These are phyloP conservation scores for Zoysia pacifica DNA, from an alignment of 176 grass and related monocot genomes.

Conservation along the genomic window DNA sequence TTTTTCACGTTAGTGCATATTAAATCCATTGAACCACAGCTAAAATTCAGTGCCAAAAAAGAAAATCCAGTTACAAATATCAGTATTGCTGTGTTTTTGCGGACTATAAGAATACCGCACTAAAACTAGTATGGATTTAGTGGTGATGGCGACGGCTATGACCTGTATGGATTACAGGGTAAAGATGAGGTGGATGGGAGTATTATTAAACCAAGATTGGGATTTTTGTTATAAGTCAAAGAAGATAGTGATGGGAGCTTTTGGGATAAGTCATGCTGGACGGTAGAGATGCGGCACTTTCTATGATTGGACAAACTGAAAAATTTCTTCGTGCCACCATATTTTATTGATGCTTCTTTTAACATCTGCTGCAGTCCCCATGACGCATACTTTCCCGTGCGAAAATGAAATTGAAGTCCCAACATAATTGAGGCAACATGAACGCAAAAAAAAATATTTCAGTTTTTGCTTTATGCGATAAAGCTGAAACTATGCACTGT, in stretches of 20 bases:
- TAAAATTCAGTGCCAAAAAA: not conserved
- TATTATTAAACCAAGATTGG: not conserved
- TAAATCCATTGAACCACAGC: not conserved
- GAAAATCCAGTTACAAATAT: not conserved
- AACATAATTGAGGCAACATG: not conserved
- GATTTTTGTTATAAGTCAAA: constrained; percentile 4
- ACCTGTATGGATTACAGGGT: not conserved
- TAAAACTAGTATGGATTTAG: not conserved
- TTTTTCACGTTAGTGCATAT: not conserved
- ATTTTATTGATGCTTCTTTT: not conserved
- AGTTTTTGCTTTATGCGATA: not conserved
- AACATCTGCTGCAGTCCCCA: not conserved
- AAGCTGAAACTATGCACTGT: not conserved
- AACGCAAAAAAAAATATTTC: not conserved
- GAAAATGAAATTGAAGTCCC: not conserved
- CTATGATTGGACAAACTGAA: not conserved
- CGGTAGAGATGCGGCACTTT: not conserved
- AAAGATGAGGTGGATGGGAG: not conserved
- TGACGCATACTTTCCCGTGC: not conserved
- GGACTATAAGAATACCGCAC: not conserved
- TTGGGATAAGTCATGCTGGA: constrained; percentile 33
- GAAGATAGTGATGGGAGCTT: constrained; percentile 14
- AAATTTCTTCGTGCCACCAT: not conserved
- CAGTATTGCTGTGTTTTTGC: not conserved
- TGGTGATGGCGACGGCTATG: not conserved